phyloP scores from a whole-genome alignment of 2,329 filamentous ascomycete species.

The Diplocarpon mali region DNA sequence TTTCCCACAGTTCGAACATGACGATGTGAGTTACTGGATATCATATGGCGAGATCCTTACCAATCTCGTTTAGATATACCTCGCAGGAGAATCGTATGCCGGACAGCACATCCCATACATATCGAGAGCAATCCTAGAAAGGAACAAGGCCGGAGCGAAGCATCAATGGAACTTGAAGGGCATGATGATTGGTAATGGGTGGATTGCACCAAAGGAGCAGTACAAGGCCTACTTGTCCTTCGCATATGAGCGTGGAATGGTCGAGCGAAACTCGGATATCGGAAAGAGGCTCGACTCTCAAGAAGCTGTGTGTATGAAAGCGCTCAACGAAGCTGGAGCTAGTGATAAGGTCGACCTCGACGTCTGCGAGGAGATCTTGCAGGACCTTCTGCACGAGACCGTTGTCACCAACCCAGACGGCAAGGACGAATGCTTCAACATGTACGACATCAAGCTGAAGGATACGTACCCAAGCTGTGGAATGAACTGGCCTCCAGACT shows the following conservation, averaged over 20 bases:
- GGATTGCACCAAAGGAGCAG: slow-evolving; percentile 85
- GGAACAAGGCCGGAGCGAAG: slow-evolving; percentile 55
- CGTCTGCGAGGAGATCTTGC: slow-evolving; percentile 68
- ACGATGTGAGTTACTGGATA: slow-evolving; percentile 59
- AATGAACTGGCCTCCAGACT: slow-evolving; percentile 95
- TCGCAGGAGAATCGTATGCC: slow-evolving; percentile 93
- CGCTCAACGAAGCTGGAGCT: slow-evolving; percentile 46
- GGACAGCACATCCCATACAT: slow-evolving; percentile 98
- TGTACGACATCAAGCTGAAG: slow-evolving; percentile 88
- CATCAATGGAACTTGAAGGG: slow-evolving; percentile 69
- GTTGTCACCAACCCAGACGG: slow-evolving; percentile 40
- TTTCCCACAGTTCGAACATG: slow-evolving; percentile 83
- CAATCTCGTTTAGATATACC: slow-evolving; percentile 57
- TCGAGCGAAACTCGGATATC: slow-evolving; percentile 53
- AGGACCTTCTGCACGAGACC: slow-evolving; percentile 58
- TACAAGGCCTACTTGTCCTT: slow-evolving; percentile 80
- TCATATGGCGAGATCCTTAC: background rate
- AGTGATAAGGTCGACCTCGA: slow-evolving; percentile 53
- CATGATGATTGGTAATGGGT: slow-evolving; percentile 90
- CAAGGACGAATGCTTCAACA: slow-evolving; percentile 64
- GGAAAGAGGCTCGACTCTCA: slow-evolving; percentile 57
- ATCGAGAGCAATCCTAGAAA: slow-evolving; percentile 76
- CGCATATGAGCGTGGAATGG: slow-evolving; percentile 63
- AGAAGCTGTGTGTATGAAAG: slow-evolving; percentile 55
- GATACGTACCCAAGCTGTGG: slow-evolving; percentile 78